Base-by-base conservation (phyloP, 2,329 filamentous ascomycete species). In the Aspergillus sp. region DNA sequence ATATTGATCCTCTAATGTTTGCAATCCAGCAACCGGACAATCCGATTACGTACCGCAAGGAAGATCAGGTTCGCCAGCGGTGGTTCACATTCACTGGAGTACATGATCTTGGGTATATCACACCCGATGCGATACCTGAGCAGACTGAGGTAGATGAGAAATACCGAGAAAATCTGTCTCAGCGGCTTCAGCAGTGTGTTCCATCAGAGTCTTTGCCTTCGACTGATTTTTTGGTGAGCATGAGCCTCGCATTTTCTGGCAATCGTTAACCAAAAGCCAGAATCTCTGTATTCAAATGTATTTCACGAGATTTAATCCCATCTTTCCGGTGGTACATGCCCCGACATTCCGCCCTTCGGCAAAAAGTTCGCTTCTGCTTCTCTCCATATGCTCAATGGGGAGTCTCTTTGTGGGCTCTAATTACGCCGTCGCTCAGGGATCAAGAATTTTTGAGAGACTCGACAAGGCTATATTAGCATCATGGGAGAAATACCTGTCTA, bases 401-500 rank as follows among this genome's bases (percentile, higher is more conserved):
- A 55, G 54, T 41, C 47, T 61, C 2, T 58, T 54, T 28, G 42
- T 61, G n/a, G 56, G 57, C 7, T 57, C 57, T 1, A 43, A 45
- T 4, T 34, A 46, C 28, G 56, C 58, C 3, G 44, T 46, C 5
- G 45, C 46, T 7, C 51, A 52, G 34, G 56, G 57, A 1, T 48
- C 49, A 10, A 57, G 48, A 38, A 51, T 59, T 6, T 61, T 59
- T 43, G 58, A 61, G 41, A 52, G 50, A 42, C 50, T 57, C 6
- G 54, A 59, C 40, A 61, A 61, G 48, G 55, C 57, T 35, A 54
- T 55, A 7, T 10, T 59, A 26, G 47, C 53, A 34, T 55, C 56
- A 48, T 63, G 58, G 60, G 59, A 61, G 10, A 52, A 50, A 39
- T 54, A 56, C 27, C 52, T 63, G 3, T 43, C 46, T n/a, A 48